phyloP scores from a whole-genome alignment of 257 asterid species.

The Solanum tarijense region DNA sequence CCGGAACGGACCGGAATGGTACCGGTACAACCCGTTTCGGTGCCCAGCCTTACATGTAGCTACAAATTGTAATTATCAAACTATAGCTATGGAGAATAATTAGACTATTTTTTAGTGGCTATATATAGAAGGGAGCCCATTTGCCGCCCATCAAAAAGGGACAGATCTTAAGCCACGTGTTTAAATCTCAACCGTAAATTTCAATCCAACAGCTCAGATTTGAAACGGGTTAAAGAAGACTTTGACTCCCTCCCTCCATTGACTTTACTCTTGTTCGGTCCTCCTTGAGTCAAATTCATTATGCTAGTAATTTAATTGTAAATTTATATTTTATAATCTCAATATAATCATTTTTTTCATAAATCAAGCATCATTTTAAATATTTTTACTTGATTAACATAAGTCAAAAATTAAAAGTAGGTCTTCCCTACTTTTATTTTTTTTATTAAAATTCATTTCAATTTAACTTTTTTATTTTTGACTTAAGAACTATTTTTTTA shows the following conservation, averaged over 20 bases:
- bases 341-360: neutral
- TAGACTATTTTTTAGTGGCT: no score
- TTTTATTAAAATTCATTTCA: no score
- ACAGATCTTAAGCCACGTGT: neutral
- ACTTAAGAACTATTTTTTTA: no score
- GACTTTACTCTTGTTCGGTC: neutral
- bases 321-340: neutral
- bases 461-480: no score
- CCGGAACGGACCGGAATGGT: no score
- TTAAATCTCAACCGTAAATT: neutral
- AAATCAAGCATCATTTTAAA: neutral
- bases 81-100: no score
- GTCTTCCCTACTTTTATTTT: no score
- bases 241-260: neutral
- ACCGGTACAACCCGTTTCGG: no score
- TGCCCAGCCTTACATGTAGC: no score
- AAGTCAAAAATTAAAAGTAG: no score
- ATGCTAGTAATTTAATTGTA: neutral
- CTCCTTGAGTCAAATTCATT: neutral
- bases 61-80: no score
- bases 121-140: neutral
- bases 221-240: neutral
- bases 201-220: constrained; percentile 5
- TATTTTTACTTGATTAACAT: neutral
- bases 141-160: constrained; percentile 1